Evolutionary conservation across 2,329 filamentous ascomycete species (phyloP), one percentile per base, ranked within the genome.

Genomic region (Fusarium metavorans): DNA sequence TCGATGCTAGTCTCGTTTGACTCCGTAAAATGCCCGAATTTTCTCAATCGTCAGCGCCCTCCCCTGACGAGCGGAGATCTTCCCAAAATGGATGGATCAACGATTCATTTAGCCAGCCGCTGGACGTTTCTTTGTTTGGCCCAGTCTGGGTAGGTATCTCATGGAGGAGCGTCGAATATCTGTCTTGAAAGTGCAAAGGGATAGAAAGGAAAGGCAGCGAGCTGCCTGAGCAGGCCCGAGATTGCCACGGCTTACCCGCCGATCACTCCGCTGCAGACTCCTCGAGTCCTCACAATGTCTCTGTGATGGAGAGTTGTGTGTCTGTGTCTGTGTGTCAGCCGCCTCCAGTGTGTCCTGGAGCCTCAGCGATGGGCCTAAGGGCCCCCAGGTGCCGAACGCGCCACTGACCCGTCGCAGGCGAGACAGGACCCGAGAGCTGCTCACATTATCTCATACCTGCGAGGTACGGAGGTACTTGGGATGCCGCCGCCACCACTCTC

Each of bases 371-470:
- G 45, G 45, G 58, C 64, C 66, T 60, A 50, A 16, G 45, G 45
- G 25, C 60, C 64, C 64, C 70, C 73, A 76, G 76, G 64, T 78
- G 76, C 76, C 72, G 75, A 77, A 77, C 72, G 68, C 75, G 77
- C 76, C 73, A 78, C 70, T 73, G 74, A 71, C 65, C 75, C 69
- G 62, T 67, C 65, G 62, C 59, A 58, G 57, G 39, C 45, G 34
- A 64, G 35, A 52, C 20, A 45, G 34, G 60, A 74, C 64, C 71
- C 68, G 73, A 68, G 76, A 68, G 70, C 48, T 66, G 72, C 75
- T 70, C 76, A 50, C 76, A 77, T 77, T 76, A 71, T 71, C 74
- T 77, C 73, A 73, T 77, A 71, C 67, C 67, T 68, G 58, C 54
- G 23, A 32, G 65, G 56, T 76, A 77, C 75, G 76, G 18, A 34